These are phyloP conservation scores for Vachellia collinsii DNA, from an alignment of 306 rosid species.

Conservation along the genomic window DNA sequence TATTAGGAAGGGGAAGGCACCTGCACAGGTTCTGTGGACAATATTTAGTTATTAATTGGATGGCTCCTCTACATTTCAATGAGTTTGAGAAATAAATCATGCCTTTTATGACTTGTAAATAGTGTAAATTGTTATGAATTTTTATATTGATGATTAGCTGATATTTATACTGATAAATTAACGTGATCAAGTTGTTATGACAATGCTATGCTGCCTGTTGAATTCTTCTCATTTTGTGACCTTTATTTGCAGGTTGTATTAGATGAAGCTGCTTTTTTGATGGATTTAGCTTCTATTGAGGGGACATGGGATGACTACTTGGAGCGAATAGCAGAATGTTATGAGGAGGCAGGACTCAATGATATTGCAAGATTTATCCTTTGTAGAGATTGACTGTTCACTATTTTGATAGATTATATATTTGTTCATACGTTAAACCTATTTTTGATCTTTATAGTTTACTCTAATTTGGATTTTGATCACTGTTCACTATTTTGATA, in stretches of 20 bases:
- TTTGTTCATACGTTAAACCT: no score
- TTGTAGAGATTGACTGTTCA: slow-evolving; percentile 50
- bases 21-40: slow-evolving; percentile 63
- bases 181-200: not conserved
- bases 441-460: no score
- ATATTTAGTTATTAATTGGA: not conserved
- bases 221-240: slow-evolving; percentile 23
- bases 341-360: slow-evolving; percentile 73
- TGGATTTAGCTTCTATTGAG: slow-evolving; percentile 91
- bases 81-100: not conserved
- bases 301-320: slow-evolving; percentile 81
- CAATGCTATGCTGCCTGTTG: not conserved
- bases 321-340: slow-evolving; percentile 74
- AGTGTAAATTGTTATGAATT: not conserved
- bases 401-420: not conserved
- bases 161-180: not conserved
- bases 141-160: not conserved
- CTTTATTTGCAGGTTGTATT: slow-evolving; percentile 65
- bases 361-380: slow-evolving; percentile 76
- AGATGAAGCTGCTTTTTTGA: slow-evolving; percentile 89
- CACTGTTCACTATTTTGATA: no score
- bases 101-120: not conserved
- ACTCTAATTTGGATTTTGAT: no score
- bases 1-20: slow-evolving; percentile 84
- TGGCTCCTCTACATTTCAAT: not conserved